A percentile compares a stretch with the other conserved stretches of the same genome.
Evolutionary conservation across 164 flowering plant genomes (phyloP).

Genomic region (Magnolia sinica): DNA sequence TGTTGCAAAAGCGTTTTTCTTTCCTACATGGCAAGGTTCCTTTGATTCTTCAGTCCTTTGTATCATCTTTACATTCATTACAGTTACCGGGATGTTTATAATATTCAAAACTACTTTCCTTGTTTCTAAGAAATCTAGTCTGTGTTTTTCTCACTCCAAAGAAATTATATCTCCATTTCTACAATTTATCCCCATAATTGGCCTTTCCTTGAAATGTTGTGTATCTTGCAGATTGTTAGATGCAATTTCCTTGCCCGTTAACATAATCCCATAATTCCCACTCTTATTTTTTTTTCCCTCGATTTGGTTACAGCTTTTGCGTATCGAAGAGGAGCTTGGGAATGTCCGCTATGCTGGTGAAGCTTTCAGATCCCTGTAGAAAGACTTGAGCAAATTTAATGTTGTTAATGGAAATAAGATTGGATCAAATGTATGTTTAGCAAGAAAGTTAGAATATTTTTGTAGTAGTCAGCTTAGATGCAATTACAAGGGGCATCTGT

Average conservation of each 20-base stretch:
- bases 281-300: not conserved
- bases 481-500: not conserved
- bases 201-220: not conserved
- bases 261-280: not conserved
- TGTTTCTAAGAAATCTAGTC: not conserved
- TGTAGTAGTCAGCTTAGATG: not conserved
- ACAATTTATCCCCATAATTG: not conserved
- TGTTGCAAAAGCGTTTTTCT: too few relatives aligned
- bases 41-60: too few relatives aligned
- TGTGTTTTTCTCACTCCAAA: not conserved
- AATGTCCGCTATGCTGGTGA: constrained; percentile 87
- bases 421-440: not conserved
- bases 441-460: not conserved
- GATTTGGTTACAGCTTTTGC: constrained; percentile 58
- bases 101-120: not conserved
- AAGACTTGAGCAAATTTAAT: not conserved
- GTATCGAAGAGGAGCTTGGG: constrained; percentile 93
- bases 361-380: constrained; percentile 77
- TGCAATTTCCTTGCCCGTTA: too few relatives aligned
- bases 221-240: too few relatives aligned
- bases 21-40: too few relatives aligned
- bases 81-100: not conserved
- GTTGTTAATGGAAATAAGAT: constrained; percentile 12
- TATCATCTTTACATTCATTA: not conserved
- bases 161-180: not conserved